Evolutionary conservation across 768 basidiomycete genomes (phyloP), one percentile per base, ranked within the genome.

Genomic region (Brasilioporus rufonigricans): DNA sequence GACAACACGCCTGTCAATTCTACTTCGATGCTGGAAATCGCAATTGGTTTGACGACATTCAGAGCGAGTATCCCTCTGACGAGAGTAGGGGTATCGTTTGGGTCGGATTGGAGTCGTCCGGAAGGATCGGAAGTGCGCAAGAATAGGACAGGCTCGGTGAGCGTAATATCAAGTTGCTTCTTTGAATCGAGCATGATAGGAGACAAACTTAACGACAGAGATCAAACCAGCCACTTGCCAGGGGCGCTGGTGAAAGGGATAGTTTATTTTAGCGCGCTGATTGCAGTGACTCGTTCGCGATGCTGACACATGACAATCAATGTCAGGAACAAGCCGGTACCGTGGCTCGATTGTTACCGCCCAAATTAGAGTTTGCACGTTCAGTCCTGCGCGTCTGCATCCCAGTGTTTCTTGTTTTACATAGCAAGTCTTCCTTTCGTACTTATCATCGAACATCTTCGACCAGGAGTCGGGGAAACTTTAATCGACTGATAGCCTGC

Each of bases 1-100:
- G 79, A 72, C 16, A 84, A 76, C 52, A 79, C 83, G 4, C 90
- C 95, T 29, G 82, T 75, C 27, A 98, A 73, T 65, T 88, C 85
- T 40, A 95, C 78, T 49, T 88, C 86, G 49, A 99, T 94, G 60
- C 83, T 90, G 36, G 89, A 86, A 58, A 99, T 89, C 61, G 81
- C 84, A 50, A 84, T 93, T 1, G 95, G 86, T 69, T 97, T 97
- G 31, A 72, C 73, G 19, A 90, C 72, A 32, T 77, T 75, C 24
- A 91, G 72, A 3, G 80, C 81, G 53, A 91, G 75, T 4, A 91
- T 68, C 1, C 87, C 89, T 56, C 89, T 74, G 7, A 91, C 74
- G 59, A 87, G 72, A 14, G 85, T 78, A 0, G 85, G 82, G 1
- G 87, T 78, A 3, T 84, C 83, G 21, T 70, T 65, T 4, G 72